A percentile compares a stretch with the other conserved stretches of the same genome.
Evolutionary conservation across 768 basidiomycete genomes (phyloP).

Genomic region (Psilocybe azurescens): DNA sequence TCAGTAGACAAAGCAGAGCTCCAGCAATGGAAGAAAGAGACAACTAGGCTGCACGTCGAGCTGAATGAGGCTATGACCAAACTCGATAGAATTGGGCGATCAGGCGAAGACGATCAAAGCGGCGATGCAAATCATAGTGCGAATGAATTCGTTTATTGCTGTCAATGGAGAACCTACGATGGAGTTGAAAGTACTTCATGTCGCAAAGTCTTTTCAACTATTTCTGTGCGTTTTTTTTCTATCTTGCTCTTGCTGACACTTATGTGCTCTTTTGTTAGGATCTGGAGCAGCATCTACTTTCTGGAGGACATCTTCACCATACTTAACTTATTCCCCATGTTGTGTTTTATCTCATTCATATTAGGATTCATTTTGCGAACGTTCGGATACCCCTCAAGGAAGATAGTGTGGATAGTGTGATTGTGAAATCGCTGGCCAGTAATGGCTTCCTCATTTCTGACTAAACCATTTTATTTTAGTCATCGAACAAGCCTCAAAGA

Average conservation of each 20-base stretch:
- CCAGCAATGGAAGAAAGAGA: constrained; percentile 27
- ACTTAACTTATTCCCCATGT: not conserved
- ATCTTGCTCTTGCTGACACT: not conserved
- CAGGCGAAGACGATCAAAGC: constrained; percentile 18
- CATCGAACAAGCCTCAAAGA: too few species aligned
- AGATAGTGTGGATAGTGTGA: not conserved
- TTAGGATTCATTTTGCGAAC: not conserved
- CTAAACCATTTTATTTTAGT: too few species aligned
- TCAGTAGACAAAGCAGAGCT: constrained; percentile 21
- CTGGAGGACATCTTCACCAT: constrained; percentile 25
- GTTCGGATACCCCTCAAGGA: not conserved
- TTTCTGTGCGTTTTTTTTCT: constrained; percentile 31
- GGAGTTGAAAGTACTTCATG: constrained; percentile 29
- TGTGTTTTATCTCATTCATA: not conserved
- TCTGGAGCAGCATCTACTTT: constrained; percentile 28
- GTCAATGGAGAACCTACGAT: constrained; percentile 45
- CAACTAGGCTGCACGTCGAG: constrained; percentile 26
- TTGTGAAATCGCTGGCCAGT: too few species aligned
- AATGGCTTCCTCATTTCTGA: too few species aligned
- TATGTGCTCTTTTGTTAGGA: constrained; percentile 21
- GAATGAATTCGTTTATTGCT: constrained; percentile 43
- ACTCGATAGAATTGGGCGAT: constrained; percentile 26
- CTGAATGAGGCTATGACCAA: constrained; percentile 30
- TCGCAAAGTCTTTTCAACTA: constrained; percentile 35
- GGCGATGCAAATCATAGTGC: constrained; percentile 27